Conservation (phyloP, 495 filamentous ascomycete species). For the Achaetomiella virescens region DNA sequence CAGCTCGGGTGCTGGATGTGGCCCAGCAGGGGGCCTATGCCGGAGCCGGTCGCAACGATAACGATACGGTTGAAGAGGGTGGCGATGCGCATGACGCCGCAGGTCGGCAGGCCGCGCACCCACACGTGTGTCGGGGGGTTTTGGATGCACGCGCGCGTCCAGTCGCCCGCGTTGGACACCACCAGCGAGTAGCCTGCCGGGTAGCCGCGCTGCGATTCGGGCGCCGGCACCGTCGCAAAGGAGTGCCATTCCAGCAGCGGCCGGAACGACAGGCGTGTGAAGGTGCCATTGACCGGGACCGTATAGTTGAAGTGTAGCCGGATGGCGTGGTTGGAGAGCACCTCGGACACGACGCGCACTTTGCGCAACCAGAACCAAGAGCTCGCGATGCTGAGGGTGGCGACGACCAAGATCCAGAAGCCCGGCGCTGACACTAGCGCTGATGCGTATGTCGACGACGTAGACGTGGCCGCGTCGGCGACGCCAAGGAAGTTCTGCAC, state of each 20-base stretch:
- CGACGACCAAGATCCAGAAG: slow-evolving; percentile 51
- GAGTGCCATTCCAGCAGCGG: slow-evolving; percentile 64
- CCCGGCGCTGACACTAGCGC: slow-evolving; percentile 41
- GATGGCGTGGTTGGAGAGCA: slow-evolving; percentile 55
- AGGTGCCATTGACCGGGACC: slow-evolving; percentile 31
- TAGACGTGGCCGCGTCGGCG: slow-evolving; percentile 27
- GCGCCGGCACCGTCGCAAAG: slow-evolving; percentile 58
- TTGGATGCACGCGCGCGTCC: slow-evolving; percentile 53
- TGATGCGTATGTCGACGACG: slow-evolving; percentile 24
- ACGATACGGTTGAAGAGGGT: slow-evolving; percentile 57
- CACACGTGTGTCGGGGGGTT: slow-evolving; percentile 48
- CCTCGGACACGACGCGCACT: slow-evolving; percentile 48
- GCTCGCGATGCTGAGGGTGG: slow-evolving; percentile 48
- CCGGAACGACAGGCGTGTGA: slow-evolving; percentile 37
- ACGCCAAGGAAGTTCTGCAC: slow-evolving; percentile 30
- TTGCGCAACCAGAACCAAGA: slow-evolving; percentile 55
- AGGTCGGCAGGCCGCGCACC: slow-evolving; percentile 45
- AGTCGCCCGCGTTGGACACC: slow-evolving; percentile 65
- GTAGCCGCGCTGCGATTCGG: slow-evolving; percentile 13
- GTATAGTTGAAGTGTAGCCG: slow-evolving; percentile 54
- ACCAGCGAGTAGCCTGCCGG: slow-evolving; percentile 51
- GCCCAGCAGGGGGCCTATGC: slow-evolving; percentile 56
- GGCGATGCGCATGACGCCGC: slow-evolving; percentile 59
- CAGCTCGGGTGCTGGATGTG: slow-evolving; percentile 28
- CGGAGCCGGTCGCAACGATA: slow-evolving; percentile 64